These are phyloP conservation scores for Sedum album DNA, from an alignment of 164 flowering plant species.

Conservation along the genomic window DNA sequence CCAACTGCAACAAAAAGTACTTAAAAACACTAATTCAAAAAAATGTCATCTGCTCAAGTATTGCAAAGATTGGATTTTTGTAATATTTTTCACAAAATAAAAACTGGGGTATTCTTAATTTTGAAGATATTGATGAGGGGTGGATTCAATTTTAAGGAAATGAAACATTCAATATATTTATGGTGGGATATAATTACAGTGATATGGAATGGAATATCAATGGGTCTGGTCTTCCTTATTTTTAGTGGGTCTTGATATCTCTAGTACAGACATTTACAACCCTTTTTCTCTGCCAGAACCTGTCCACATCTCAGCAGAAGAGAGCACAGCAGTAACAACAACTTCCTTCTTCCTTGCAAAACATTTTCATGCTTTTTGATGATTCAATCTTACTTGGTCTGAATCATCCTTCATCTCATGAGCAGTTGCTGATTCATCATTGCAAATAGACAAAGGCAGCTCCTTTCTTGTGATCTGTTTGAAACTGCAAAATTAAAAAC, in stretches of 20 bases:
- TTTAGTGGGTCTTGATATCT: slow-evolving; percentile 1
- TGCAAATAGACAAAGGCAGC: neutral
- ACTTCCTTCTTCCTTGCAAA: neutral
- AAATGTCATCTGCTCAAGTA: too few relatives aligned
- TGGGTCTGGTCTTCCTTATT: neutral
- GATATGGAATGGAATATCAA: slow-evolving; percentile 2
- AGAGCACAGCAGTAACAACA: neutral
- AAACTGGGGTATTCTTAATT: slow-evolving; percentile 1
- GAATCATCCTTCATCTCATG: neutral
- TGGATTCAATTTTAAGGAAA: neutral
- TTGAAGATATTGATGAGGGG: neutral
- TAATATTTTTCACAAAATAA: neutral
- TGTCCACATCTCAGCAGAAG: neutral
- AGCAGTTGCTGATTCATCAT: neutral
- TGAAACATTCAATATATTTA: neutral
- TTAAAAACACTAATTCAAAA: too few relatives aligned
- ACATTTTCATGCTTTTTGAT: neutral
- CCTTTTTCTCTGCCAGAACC: neutral
- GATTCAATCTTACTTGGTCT: neutral
- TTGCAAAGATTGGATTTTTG: neutral
- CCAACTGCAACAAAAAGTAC: neutral
- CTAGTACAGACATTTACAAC: neutral
- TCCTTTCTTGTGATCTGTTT: neutral
- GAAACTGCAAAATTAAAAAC: neutral
- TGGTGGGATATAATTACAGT: neutral